Base-by-base conservation (phyloP, 192 early-diverging fungal genomes). In the Dissophora globulifera region DNA sequence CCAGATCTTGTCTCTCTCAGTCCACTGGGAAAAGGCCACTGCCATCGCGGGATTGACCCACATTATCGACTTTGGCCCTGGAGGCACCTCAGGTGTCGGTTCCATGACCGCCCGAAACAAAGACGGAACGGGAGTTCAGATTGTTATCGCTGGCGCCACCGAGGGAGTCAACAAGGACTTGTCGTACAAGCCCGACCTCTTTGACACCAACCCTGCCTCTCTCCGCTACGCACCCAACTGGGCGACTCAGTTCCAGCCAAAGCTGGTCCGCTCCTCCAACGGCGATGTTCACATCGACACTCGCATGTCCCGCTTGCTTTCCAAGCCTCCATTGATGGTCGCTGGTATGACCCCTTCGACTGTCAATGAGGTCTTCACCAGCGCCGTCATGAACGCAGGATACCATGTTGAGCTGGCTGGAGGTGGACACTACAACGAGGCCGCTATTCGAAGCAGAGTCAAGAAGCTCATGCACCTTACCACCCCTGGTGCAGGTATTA, bases 271-370 rank as follows among this genome's bases (percentile, higher is more conserved):
- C 40, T 87, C 90, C 35, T 79, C 88, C 7, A 87, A 89, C 47
- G 89, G 86, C 57, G 70, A 86, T 41, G 63, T 97, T 25, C 95
- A 96, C 61, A 80, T 98, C 19, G 95, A 95, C 78, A 94, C 93
- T 17, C 82, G 84, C 8, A 94, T 98, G 90, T 88, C 88, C 30
- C 89, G 93, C 31, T 82, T 95, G n/a, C 65, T 95, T 45, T 90
- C 91, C 47, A 90, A 92, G 81, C 92, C 96, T 8, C 93, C 96
- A 41, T 67, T 98, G 32, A 96, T 96, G 96, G 94, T 96, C 48
- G 93, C 93, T 22, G 96, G 96, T 32, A 97, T 97, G 95, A 94
- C 93, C 2, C 95, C 94, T 5, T 92, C 90, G 5, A 97, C 96
- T 7, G 89, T 86, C 63, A 91, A 84, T 56, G 88, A 87, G 40